A percentile compares a stretch with the other conserved stretches of the same genome.
Evolutionary conservation across 495 filamentous ascomycete genomes (phyloP).

Genomic region (Lentithecium fluviatile): DNA sequence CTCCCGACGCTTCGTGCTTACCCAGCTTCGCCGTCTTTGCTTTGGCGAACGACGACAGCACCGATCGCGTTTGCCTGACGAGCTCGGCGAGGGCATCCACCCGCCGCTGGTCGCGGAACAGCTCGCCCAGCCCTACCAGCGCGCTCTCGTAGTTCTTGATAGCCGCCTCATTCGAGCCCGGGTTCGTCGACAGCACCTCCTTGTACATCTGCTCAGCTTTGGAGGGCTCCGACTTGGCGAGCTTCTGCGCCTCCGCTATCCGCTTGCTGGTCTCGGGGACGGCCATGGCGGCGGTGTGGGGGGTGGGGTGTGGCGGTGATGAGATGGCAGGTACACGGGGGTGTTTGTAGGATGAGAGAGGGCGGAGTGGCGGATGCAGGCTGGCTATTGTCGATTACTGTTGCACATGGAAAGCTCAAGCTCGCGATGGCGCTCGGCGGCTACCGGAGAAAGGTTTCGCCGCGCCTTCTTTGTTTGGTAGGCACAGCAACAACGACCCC

Average conservation of each 20-base stretch:
- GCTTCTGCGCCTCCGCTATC: conserved; percentile 81
- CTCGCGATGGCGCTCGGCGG: conserved; percentile 6
- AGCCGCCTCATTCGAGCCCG: conserved; percentile 78
- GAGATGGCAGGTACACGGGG: background rate
- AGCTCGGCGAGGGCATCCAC: conserved; percentile 82
- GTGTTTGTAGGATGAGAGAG: background rate
- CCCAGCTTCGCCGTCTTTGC: conserved; percentile 98
- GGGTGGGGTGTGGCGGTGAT: background rate
- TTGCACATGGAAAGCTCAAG: conserved; percentile 12
- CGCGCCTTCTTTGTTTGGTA: background rate
- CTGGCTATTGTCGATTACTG: background rate
- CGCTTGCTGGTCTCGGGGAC: conserved; percentile 55
- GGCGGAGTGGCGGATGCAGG: background rate
- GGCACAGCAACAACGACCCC: conserved; percentile 17
- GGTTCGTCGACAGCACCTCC: conserved; percentile 79
- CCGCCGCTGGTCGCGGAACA: conserved; percentile 85
- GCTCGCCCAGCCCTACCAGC: conserved; percentile 79
- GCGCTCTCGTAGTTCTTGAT: conserved; percentile 85
- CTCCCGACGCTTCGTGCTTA: conserved; percentile 47
- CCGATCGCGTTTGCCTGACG: conserved; percentile 83
- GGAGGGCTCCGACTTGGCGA: conserved; percentile 71
- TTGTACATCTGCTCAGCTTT: conserved; percentile 84
- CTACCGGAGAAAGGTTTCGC: background rate
- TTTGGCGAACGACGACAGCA: conserved; percentile 93
- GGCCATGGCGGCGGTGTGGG: conserved; percentile 48